These are phyloP conservation scores for Ballota nigra DNA, from an alignment of 257 asterid genomes.

Conservation along the genomic window DNA sequence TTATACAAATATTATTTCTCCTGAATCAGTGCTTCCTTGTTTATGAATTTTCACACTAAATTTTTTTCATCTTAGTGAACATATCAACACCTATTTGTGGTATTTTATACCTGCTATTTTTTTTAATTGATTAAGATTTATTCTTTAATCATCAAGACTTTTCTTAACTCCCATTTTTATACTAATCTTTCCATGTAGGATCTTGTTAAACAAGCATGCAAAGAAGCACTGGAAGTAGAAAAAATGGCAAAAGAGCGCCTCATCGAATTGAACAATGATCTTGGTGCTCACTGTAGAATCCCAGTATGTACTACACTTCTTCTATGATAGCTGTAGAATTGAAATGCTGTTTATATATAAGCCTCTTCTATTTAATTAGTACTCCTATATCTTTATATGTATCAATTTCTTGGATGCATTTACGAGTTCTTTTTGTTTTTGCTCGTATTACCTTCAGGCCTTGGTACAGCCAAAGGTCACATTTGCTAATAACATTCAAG, in stretches of 20 bases:
- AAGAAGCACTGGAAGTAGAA: constrained; percentile 48
- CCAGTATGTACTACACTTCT: constrained; percentile 40
- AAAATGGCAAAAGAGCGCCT: constrained; percentile 55
- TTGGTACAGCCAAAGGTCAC: constrained; percentile 60
- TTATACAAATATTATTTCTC: too few species aligned
- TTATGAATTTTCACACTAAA: not conserved
- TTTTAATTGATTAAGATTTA: not conserved
- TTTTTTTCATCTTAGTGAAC: not conserved
- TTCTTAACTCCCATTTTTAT: not conserved
- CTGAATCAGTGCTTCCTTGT: too few species aligned
- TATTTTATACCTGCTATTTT: too few species aligned
- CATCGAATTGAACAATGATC: constrained; percentile 54
- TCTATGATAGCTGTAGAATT: not conserved
- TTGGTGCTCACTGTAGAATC: constrained; percentile 58
- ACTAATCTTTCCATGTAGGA: constrained; percentile 24
- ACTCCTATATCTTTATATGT: not conserved
- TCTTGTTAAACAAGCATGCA: constrained; percentile 53
- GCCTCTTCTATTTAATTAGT: not conserved
- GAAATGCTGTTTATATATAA: not conserved
- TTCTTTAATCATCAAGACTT: not conserved
- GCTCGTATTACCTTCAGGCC: constrained; percentile 31
- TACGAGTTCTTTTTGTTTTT: constrained; percentile 1
- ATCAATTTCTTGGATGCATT: constrained; percentile 8
- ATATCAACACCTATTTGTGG: too few species aligned
- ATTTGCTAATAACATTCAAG: constrained; percentile 36